Conservation (phyloP, 2,329 filamentous ascomycete species). For the Sphaerulina vaccinii region DNA sequence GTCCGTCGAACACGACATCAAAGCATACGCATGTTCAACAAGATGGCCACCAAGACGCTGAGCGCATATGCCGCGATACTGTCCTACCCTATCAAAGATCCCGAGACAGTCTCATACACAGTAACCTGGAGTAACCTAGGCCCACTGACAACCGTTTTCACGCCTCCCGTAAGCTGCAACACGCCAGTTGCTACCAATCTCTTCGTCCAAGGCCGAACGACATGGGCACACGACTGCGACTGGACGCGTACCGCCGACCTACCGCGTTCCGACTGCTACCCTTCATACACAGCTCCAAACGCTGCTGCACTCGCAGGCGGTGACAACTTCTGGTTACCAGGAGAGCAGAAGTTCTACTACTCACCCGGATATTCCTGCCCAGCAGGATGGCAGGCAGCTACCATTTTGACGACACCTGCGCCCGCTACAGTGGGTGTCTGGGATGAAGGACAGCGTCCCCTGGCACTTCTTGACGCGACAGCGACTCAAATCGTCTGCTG, state of each 20-base stretch:
- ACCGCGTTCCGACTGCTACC: slow-evolving; percentile 7
- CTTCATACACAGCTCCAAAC: slow-evolving; percentile 8
- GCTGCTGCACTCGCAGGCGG: neutral
- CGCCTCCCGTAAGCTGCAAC: slow-evolving; percentile 2
- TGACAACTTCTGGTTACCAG: slow-evolving; percentile 5
- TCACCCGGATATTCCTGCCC: slow-evolving; percentile 11
- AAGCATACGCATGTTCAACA: neutral
- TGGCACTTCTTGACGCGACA: slow-evolving; percentile 1
- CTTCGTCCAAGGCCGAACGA: slow-evolving; percentile 3
- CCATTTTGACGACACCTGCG: slow-evolving; percentile 6
- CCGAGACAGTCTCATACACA: slow-evolving; percentile 7
- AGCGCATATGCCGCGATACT: slow-evolving; percentile 2
- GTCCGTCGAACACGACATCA: neutral
- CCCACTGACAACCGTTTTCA: slow-evolving; percentile 10
- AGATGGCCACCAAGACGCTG: slow-evolving; percentile 6
- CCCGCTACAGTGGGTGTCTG: slow-evolving; percentile 4
- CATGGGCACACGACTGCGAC: slow-evolving; percentile 4
- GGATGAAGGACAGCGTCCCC: neutral
- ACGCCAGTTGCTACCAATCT: slow-evolving; percentile 10
- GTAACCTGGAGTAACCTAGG: slow-evolving; percentile 13
- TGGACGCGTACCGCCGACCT: slow-evolving; percentile 7
- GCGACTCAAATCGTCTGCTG: slow-evolving; percentile 10
- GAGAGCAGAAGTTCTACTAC: slow-evolving; percentile 11
- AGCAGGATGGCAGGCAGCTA: slow-evolving; percentile 11
- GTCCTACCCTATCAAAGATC: neutral